phyloP scores from a whole-genome alignment of 495 filamentous ascomycete species.

The Penicillium tannophilum region DNA sequence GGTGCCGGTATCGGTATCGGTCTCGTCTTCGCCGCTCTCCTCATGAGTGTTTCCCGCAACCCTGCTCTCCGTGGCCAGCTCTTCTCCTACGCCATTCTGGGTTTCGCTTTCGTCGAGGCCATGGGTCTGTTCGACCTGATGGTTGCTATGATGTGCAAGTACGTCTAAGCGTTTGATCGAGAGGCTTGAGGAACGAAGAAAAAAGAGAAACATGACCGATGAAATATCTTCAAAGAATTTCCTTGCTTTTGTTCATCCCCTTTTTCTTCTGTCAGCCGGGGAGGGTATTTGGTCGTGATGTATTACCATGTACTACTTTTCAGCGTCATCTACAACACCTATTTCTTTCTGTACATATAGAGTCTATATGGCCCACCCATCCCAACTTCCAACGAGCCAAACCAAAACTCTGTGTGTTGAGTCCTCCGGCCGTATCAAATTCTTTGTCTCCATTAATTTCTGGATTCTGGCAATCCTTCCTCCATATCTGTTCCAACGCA shows the following conservation, averaged over 20 bases:
- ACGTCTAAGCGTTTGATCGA: conserved; percentile 45
- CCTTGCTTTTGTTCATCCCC: conserved; percentile 10
- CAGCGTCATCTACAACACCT: conserved; percentile 41
- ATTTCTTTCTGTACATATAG: conserved; percentile 51
- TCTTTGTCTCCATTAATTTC: conserved; percentile 13
- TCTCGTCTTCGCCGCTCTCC: conserved; percentile 84
- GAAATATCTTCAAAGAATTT: conserved; percentile 22
- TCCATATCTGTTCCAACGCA: conserved; percentile 2
- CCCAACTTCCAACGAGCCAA: conserved; percentile 38
- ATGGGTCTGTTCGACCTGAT: conserved; percentile 93
- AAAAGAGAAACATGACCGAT: conserved; percentile 9
- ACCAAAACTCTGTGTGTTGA: conserved; percentile 41
- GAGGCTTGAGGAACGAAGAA: conserved; percentile 21
- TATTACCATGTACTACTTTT: conserved; percentile 47
- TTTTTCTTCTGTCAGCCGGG: conserved; percentile 28
- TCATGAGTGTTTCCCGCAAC: conserved; percentile 85
- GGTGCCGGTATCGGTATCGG: conserved; percentile 93
- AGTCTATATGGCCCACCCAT: conserved; percentile 43
- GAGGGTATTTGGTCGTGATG: conserved; percentile 41
- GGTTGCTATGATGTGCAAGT: conserved; percentile 87
- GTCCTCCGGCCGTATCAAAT: conserved; percentile 28
- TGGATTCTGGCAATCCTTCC: conserved; percentile 7
- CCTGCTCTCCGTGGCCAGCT: conserved; percentile 86
- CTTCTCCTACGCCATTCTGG: conserved; percentile 91
- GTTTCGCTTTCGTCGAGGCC: conserved; percentile 92